Evolutionary conservation across 768 basidiomycete species (phyloP), one percentile per base, ranked within the genome.

Genomic region (Podaxis rugospora): DNA sequence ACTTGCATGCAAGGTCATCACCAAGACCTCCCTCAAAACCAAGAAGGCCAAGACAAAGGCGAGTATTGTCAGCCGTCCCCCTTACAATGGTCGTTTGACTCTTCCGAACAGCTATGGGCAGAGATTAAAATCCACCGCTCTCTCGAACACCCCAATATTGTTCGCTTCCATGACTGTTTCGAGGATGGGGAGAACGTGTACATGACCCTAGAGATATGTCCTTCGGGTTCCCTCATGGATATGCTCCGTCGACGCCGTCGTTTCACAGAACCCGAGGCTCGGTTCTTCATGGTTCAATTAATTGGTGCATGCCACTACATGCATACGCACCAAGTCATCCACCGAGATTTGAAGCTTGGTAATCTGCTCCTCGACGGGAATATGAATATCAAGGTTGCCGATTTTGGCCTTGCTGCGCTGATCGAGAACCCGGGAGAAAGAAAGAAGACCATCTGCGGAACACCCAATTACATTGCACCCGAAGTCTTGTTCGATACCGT

Each of bases 361-460:
- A 98, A 98, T 74, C 80, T 98, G 46, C 95, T 98, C 74, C 82
- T 98, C 39, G 95, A 97, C 70, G 73, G 75, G 51, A 84, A 90
- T 68, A 95, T 98, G 95, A 93, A 97, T 70, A 81, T 98, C 71
- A 93, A 97, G 70, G 94, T 98, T 18, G 96, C 94, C 21, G 96
- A 99, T 76, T 97, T 99, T 75, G 96, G 96, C 9, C 80, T 99
- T 21, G 96, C 97, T 0, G 97, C 96, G 1, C 83, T 99, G 51
- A 96, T 98, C 51, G 95, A 98, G 77, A 95, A 86, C 70, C 92
- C 92, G 10, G 96, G 96, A 0, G 96, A 98, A 73, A 78, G 96
- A 69, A 97, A 98, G 83, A 98, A 98, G 85, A 99, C 96, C 0
- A 97, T 98, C 51, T 98, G 97, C 66, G 96, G 96, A 1, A 99